Evolutionary conservation across 148 eudicot species (phyloP).

Genomic region (Spergularia bocconei): DNA sequence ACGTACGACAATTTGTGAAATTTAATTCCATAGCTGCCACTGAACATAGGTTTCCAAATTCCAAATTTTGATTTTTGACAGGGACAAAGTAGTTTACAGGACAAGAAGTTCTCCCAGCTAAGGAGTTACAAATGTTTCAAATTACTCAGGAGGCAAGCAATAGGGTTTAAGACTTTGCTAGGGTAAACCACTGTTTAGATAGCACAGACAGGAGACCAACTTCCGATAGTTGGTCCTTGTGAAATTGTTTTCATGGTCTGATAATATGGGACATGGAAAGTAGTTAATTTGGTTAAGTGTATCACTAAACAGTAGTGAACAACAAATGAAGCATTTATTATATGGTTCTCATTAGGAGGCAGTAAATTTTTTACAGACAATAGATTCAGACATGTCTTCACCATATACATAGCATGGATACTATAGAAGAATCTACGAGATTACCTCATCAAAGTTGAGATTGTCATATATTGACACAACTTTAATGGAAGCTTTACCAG

Average conservation of each 20-base stretch:
- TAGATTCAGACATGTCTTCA: conserved; percentile 1
- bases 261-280: background rate
- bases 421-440: background rate
- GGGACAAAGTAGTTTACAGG: too few species aligned
- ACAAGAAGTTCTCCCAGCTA: too few species aligned
- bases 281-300: too few species aligned
- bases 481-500: conserved; percentile 76
- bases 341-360: background rate
- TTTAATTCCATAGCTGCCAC: background rate
- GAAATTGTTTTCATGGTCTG: background rate
- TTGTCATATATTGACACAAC: conserved; percentile 65
- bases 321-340: background rate
- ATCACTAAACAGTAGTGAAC: background rate
- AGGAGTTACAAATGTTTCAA: too few species aligned
- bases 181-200: background rate
- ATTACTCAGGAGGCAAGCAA: too few species aligned
- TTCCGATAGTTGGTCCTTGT: background rate
- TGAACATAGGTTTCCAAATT: too few species aligned
- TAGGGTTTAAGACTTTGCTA: background rate
- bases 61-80: background rate
- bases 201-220: background rate
- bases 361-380: background rate
- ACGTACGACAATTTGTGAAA: background rate
- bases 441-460: conserved; percentile 79
- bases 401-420: conserved; percentile 15